Conservation (phyloP, 2,329 filamentous ascomycete species). For the Penicillium hesseltinei region DNA sequence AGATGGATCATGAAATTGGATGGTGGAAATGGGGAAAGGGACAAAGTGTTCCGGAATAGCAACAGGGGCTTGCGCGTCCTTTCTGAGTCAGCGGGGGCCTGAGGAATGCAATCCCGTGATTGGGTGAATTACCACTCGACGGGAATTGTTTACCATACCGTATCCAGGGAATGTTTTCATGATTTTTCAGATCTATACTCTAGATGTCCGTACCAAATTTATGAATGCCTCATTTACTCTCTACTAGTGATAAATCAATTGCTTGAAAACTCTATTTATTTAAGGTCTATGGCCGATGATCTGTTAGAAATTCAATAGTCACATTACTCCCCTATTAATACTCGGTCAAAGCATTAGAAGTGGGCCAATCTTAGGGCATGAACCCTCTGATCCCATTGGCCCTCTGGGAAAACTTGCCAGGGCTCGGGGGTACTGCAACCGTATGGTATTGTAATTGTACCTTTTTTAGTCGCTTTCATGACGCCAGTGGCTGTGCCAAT, state of each 20-base stretch:
- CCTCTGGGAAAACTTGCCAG: not conserved
- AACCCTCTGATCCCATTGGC: not conserved
- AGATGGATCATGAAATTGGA: constrained; percentile 17
- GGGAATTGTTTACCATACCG: not conserved
- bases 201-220: too few species aligned
- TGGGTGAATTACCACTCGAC: not conserved
- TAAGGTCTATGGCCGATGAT: not conserved
- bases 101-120: not conserved
- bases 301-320: not conserved
- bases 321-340: not conserved
- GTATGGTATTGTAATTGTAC: constrained; percentile 3
- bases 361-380: not conserved
- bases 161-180: not conserved
- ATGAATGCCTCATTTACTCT: not conserved
- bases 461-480: constrained; percentile 6
- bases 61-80: constrained; percentile 36
- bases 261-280: not conserved
- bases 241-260: not conserved
- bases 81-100: constrained; percentile 29
- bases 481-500: constrained; percentile 21
- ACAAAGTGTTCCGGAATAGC: constrained; percentile 18
- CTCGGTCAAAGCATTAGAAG: not conserved
- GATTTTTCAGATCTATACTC: not conserved
- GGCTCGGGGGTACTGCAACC: not conserved
- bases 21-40: constrained; percentile 12